Evolutionary conservation across 2,329 filamentous ascomycete species (phyloP).

Genomic region (Colletotrichum sp.): DNA sequence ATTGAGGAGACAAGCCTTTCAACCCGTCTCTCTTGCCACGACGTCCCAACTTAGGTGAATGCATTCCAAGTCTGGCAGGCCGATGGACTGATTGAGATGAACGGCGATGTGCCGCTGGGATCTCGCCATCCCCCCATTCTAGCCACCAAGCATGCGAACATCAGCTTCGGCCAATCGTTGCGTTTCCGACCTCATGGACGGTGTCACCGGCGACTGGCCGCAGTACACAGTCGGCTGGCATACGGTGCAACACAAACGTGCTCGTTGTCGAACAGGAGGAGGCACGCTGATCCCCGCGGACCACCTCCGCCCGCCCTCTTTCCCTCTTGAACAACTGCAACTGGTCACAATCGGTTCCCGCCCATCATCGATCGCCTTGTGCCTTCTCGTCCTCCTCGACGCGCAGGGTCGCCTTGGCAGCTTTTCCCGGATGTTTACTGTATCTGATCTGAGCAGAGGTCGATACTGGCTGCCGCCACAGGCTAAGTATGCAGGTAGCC

Average conservation of each 20-base stretch:
- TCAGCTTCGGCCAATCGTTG: neutral
- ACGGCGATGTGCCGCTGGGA: neutral
- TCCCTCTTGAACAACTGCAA: neutral
- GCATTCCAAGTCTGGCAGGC: neutral
- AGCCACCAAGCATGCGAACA: neutral
- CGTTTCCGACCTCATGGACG: constrained; percentile 14
- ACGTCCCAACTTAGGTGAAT: neutral
- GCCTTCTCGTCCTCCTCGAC: neutral
- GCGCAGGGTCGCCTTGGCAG: constrained; percentile 10
- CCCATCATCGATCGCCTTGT: neutral
- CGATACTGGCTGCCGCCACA: neutral
- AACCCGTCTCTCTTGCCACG: neutral
- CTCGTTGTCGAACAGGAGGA: constrained; percentile 23
- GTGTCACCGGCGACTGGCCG: constrained; percentile 14
- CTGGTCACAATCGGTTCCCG: neutral
- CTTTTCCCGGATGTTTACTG: constrained; percentile 2
- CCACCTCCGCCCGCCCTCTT: neutral
- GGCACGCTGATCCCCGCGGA: neutral
- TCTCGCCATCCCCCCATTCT: neutral
- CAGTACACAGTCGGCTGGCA: constrained; percentile 20
- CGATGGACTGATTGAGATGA: neutral
- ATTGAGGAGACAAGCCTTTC: neutral
- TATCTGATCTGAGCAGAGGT: constrained; percentile 11
- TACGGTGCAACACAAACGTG: constrained; percentile 32
- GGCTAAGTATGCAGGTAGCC: constrained; percentile 8